Percentiles rank a stretch among this genome's conserved stretches.
Conservation (phyloP, 2,329 filamentous ascomycete genomes). For the Aureobasidium leucospermi region DNA sequence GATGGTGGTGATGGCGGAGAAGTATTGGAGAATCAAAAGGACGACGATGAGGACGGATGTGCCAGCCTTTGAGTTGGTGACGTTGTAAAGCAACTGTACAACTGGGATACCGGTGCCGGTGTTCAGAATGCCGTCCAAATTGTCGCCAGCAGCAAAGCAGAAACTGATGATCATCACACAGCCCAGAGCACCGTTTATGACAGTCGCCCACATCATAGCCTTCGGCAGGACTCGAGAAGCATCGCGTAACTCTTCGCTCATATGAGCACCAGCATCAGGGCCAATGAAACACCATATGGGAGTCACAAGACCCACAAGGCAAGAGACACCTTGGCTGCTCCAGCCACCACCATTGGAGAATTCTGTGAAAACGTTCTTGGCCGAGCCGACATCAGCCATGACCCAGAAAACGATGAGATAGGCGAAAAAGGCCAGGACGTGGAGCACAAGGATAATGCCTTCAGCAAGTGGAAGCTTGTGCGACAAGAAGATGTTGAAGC, state of each 20-base stretch:
- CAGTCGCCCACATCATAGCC: conserved; percentile 37
- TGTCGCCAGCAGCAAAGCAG: conserved; percentile 25
- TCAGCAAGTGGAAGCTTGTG: conserved; percentile 28
- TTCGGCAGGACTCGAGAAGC: conserved; percentile 36
- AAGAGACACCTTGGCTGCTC: conserved; percentile 33
- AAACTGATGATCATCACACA: conserved; percentile 33
- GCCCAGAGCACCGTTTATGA: conserved; percentile 29
- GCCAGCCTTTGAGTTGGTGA: conserved; percentile 24
- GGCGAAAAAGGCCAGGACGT: conserved; percentile 38
- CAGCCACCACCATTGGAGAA: conserved; percentile 37
- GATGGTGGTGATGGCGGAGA: conserved; percentile 29
- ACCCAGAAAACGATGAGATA: conserved; percentile 24
- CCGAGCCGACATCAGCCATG: conserved; percentile 24
- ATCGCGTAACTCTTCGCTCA: conserved; percentile 30
- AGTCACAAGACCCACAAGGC: conserved; percentile 38
- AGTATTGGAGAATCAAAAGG: conserved; percentile 27
- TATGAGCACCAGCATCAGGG: conserved; percentile 32
- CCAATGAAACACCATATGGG: conserved; percentile 29
- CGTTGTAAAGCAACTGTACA: conserved; percentile 25
- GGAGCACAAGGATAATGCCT: conserved; percentile 31
- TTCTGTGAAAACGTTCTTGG: conserved; percentile 25
- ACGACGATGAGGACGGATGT: conserved; percentile 26
- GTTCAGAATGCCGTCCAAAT: conserved; percentile 21
- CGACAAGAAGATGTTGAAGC: conserved; percentile 31
- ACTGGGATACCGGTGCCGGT: conserved; percentile 23